A percentile compares a stretch with the other conserved stretches of the same genome.
phyloP scores from a whole-genome alignment of 306 rosid species.

The Castanea crenata region DNA sequence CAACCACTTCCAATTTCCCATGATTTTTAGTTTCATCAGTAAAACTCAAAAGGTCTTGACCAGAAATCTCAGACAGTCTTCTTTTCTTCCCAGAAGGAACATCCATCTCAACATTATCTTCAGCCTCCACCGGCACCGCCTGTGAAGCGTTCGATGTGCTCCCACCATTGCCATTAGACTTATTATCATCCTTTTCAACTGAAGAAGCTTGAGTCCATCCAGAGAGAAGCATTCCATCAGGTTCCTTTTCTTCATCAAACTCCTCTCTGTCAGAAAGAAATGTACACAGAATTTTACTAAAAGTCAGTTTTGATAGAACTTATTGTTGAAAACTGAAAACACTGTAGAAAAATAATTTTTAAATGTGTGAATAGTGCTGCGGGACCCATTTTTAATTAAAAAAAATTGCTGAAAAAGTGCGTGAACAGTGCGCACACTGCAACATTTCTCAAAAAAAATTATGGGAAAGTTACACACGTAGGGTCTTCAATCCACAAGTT shows the following conservation, averaged over 20 bases:
- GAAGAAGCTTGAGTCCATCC: slow-evolving; percentile 80
- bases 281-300: neutral
- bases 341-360: too few relatives aligned
- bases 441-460: too few relatives aligned
- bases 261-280: slow-evolving; percentile 62
- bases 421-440: too few relatives aligned
- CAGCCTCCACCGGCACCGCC: slow-evolving; percentile 27
- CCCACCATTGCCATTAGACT: slow-evolving; percentile 54
- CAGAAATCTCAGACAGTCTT: slow-evolving; percentile 43
- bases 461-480: too few relatives aligned
- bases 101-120: slow-evolving; percentile 35
- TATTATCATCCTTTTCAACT: slow-evolving; percentile 44
- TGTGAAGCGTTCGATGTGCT: slow-evolving; percentile 43
- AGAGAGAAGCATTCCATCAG: slow-evolving; percentile 86
- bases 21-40: slow-evolving; percentile 35
- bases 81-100: slow-evolving; percentile 52
- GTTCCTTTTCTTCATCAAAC: slow-evolving; percentile 97
- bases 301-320: too few relatives aligned
- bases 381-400: too few relatives aligned
- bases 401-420: too few relatives aligned
- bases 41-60: slow-evolving; percentile 21
- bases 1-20: slow-evolving; percentile 56
- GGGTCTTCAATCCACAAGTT: too few relatives aligned
- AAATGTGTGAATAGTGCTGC: too few relatives aligned
- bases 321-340: too few relatives aligned